Evolutionary conservation across 2,329 filamentous ascomycete species (phyloP), one percentile per base, ranked within the genome.

Genomic region (Colletotrichum plurivorum): DNA sequence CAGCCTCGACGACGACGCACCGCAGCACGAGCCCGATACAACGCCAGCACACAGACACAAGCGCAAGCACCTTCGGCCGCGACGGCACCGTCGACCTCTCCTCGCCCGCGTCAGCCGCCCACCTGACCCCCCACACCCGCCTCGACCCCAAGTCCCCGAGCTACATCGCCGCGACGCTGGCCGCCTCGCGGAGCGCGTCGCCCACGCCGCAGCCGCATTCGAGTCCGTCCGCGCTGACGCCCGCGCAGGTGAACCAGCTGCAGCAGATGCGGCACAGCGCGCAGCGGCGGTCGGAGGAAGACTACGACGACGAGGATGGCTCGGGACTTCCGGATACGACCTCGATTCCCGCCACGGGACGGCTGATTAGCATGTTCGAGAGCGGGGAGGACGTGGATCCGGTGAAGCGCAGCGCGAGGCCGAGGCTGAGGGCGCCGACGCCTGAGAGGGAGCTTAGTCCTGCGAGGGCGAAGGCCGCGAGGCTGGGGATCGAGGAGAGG

Each of bases 311-410:
- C 3, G 65, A 74, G 25, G 78, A 77, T 25, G 78, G 77, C 63
- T 71, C 77, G 48, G 80, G 82, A 43, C 71, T 80, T 16, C 80
- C 84, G 13, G 88, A 93, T 75, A 87, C 87, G 10, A 85, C 83
- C 1, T 82, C 89, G 6, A 90, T 92, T 57, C 82, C 87, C 25
- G 85, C 91, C 0, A 91, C 91, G 0, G 88, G 84, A 3, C 87
- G 89, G 5, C 82, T 94, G 20, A 90, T 94, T 62, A 87, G 87
- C 46, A 85, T 93, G 81, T 94, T 94, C 72, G 92, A 94, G 78
- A 39, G 54, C 43, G 72, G 25, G 6, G 67, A 46, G 15, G 58
- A 71, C 16, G 73, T 72, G n/a, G 78, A 81, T 52, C 78, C 79
- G 4, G 74, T 78, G 6, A 83, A 82, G 75, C 81, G 75, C 63